A percentile compares a stretch with the other conserved stretches of the same genome.
Evolutionary conservation across 202 grass and related monocot species (phyloP).

Genomic region (Zizania palustris): DNA sequence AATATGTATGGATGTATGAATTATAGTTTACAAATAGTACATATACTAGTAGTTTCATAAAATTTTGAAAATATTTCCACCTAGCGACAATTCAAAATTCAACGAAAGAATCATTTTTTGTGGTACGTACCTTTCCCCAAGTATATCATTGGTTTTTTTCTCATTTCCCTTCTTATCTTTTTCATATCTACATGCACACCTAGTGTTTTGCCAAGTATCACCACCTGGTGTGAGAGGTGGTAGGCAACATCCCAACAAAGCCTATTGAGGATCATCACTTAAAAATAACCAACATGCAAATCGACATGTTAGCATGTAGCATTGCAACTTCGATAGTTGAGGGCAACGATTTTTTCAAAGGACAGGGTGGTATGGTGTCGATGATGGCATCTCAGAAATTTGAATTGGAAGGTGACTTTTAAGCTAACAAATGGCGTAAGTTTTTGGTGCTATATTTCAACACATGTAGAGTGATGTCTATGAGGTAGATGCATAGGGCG

Average conservation of each 20-base stretch:
- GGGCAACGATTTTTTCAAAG: background rate
- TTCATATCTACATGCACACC: background rate
- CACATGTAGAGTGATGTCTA: background rate
- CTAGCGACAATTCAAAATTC: background rate
- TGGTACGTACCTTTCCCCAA: too few relatives aligned
- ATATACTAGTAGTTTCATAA: background rate
- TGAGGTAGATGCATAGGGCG: background rate
- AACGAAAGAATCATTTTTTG: too few relatives aligned
- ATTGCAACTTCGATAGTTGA: background rate
- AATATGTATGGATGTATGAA: too few relatives aligned
- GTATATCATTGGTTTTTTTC: background rate
- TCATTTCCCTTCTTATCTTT: background rate
- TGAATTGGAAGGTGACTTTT: background rate
- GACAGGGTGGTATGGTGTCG: too few relatives aligned
- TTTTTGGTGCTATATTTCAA: background rate
- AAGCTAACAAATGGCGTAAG: background rate
- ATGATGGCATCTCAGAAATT: background rate
- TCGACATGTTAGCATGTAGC: fast-evolving
- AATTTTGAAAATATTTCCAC: too few relatives aligned
- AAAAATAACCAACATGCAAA: background rate
- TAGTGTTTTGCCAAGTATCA: fast-evolving
- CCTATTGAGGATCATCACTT: background rate
- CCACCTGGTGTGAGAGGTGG: too few relatives aligned
- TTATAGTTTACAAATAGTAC: background rate
- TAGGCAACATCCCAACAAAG: background rate